phyloP scores from a whole-genome alignment of 2,329 filamentous ascomycete genomes.

The Neofusicoccum sp. region DNA sequence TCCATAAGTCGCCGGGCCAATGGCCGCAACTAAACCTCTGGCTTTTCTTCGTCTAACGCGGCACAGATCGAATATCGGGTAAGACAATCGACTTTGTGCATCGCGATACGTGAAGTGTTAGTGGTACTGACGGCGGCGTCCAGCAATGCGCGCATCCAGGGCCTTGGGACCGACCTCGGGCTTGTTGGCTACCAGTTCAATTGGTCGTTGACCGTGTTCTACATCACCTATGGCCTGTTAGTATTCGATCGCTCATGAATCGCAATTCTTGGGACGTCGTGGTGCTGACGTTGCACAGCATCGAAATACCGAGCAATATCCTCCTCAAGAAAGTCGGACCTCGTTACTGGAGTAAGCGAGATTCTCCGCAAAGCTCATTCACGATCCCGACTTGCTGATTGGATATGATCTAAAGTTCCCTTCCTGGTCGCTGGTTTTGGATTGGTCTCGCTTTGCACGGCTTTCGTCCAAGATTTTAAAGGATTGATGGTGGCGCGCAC shows the following conservation, averaged over 20 bases:
- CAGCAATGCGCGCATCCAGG: constrained; percentile 50
- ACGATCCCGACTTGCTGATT: not conserved
- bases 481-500: constrained; percentile 53
- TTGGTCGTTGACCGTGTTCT: constrained; percentile 61
- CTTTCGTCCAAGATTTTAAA: constrained; percentile 54
- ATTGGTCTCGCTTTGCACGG: constrained; percentile 56
- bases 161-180: constrained; percentile 53
- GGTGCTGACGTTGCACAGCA: constrained; percentile 21
- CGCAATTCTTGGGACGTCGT: constrained; percentile 37
- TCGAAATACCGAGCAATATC: constrained; percentile 61
- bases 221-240: constrained; percentile 56
- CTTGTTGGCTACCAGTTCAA: constrained; percentile 58
- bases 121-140: not conserved
- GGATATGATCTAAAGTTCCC: constrained; percentile 42
- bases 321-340: constrained; percentile 58
- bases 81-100: constrained; percentile 51
- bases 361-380: not conserved
- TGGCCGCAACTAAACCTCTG: too few relatives aligned
- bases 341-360: constrained; percentile 42
- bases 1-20: not conserved
- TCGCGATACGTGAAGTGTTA: constrained; percentile 43
- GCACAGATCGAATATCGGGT: constrained; percentile 14
- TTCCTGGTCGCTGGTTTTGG: constrained; percentile 60
- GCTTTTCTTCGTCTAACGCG: not conserved
- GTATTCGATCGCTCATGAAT: constrained; percentile 30